Evolutionary conservation across 2,329 filamentous ascomycete genomes (phyloP).

Genomic region (Chaetomium strumarium): DNA sequence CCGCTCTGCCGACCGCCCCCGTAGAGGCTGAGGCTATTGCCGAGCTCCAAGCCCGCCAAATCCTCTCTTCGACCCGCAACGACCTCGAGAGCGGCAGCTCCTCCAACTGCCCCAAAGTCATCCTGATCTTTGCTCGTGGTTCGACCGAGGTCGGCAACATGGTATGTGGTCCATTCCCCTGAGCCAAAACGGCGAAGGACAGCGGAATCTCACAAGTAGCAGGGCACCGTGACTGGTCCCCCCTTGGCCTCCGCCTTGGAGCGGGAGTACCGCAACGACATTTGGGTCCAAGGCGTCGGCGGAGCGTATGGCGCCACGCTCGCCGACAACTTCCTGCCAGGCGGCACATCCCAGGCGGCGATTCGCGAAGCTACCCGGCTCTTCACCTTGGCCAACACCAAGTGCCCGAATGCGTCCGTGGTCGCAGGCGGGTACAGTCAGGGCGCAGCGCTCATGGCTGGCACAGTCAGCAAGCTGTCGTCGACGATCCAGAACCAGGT

Average conservation of each 20-base stretch:
- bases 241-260: slow-evolving; percentile 26
- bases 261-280: slow-evolving; percentile 23
- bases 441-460: slow-evolving; percentile 40
- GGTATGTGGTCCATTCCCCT: slow-evolving; percentile 19
- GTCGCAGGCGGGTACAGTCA: slow-evolving; percentile 25
- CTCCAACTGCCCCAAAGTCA: slow-evolving; percentile 30
- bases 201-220: background rate
- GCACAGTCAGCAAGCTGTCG: slow-evolving; percentile 29
- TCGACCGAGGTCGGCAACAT: slow-evolving; percentile 37
- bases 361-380: slow-evolving; percentile 38
- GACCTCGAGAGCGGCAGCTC: slow-evolving; percentile 16
- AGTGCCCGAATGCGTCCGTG: slow-evolving; percentile 33
- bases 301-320: slow-evolving; percentile 29
- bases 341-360: slow-evolving; percentile 24
- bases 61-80: slow-evolving; percentile 14
- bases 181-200: background rate
- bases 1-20: background rate
- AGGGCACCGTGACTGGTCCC: slow-evolving; percentile 12
- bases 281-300: slow-evolving; percentile 42
- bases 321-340: slow-evolving; percentile 18
- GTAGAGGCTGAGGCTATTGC: background rate
- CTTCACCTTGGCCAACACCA: slow-evolving; percentile 35
- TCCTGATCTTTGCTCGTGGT: slow-evolving; percentile 37
- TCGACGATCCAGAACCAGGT: slow-evolving; percentile 27
- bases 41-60: background rate